Evolutionary conservation across 495 filamentous ascomycete genomes (phyloP), one percentile per base, ranked within the genome.

Genomic region (Aspergillus nanangensis): DNA sequence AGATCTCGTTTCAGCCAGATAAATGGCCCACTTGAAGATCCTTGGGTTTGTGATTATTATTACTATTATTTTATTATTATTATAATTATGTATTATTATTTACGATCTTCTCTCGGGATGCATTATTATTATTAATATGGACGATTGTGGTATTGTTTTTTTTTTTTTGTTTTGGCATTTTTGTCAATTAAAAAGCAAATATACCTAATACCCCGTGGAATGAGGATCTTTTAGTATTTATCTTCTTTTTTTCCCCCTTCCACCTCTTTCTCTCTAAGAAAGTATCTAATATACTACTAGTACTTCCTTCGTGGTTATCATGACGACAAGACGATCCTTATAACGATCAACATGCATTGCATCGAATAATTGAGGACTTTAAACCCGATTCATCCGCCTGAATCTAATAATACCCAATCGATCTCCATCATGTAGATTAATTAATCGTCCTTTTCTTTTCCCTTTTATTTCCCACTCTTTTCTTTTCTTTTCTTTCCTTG

Each of bases 1-100:
- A 35, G 45, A 48, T 48, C 38, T 34, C 15, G 45, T 48, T 48
- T 48, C 45, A 48, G 25, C 22, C 24, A 20, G n/a, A 17, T 9
- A 21, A 10, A 18, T 10, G 44, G 31, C 38, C 43, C 43, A 45
- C 43, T 19, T 23, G 3, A 5, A 24, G 21, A n/a, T n/a, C n/a
- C n/a, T n/a, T n/a, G n/a, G n/a, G n/a, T n/a, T n/a, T n/a, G n/a
- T n/a, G n/a, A n/a, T n/a, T n/a, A n/a, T n/a, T n/a, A n/a, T n/a
- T n/a, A n/a, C n/a, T n/a, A n/a, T n/a, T n/a, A n/a, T n/a, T n/a
- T n/a, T n/a, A n/a, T n/a, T n/a, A n/a, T n/a, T n/a, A n/a, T n/a
- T n/a, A n/a, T n/a, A n/a, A n/a, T n/a, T n/a, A n/a, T n/a, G n/a
- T n/a, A n/a, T n/a, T n/a, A n/a, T n/a, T n/a, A n/a, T n/a, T n/a